Evolutionary conservation across 2,329 filamentous ascomycete species (phyloP), one percentile per base, ranked within the genome.

Genomic region (Paecilomyces sp.): DNA sequence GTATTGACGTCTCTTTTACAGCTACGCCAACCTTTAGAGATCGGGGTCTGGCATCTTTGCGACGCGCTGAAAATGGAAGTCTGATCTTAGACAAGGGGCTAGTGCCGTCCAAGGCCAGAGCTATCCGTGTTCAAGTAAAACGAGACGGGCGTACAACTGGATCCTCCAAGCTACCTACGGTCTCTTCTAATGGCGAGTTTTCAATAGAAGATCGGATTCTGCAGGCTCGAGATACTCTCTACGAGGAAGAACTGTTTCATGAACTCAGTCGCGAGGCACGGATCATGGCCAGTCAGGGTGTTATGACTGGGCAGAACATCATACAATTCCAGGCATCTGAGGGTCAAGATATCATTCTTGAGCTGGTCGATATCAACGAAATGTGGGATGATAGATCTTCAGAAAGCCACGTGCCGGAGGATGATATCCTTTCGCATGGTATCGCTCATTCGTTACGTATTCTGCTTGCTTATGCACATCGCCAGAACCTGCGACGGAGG

Each of bases 241-340:
- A 80, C 28, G 81, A 85, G 36, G 82, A 88, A 2, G 94, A 99
- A 71, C 78, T 99, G 1, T 97, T 92, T 83, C 87, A 96, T 66
- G 94, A 99, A 74, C 80, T 97, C 61, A 87, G 88, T 57, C 84
- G 91, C 18, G 94, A 99, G 75, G 87, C 89, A 0, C 88, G 92
- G 15, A 82, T 82, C 0, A 79, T 96, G 24, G 82, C 88, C 2
- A 85, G 87, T 11, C 87, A 90, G 61, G 85, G 88, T 9, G 87
- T 97, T 12, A 83, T 82, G 28, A 83, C 87, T 13, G 81, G 85
- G 36, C 85, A 82, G 13, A 77, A 83, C 28, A 76, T 80, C 2
- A 79, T 91, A 51, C 78, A 79, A 9, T 85, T 86, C 66, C 76
- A 80, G 2, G 72, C 85, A 1, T 79, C 81, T n/a, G 67, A 79